phyloP scores from a whole-genome alignment of 306 rosid genomes.

The Quercus ilex region DNA sequence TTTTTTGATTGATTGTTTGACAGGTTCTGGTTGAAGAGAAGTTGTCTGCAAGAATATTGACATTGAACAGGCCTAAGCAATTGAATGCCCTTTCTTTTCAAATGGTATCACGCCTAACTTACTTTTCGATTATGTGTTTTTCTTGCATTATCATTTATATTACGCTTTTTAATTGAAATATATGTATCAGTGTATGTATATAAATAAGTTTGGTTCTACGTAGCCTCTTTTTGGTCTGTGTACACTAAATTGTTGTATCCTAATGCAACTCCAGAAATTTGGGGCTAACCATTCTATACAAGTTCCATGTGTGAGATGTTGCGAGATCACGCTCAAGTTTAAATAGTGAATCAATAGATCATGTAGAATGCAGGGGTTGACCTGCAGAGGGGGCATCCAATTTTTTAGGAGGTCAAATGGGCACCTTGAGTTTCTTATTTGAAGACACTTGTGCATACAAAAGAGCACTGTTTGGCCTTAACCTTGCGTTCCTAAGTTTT shows the following conservation, averaged over 20 bases:
- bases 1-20: not conserved
- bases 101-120: slow-evolving; percentile 43
- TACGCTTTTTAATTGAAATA: not conserved
- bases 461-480: no score
- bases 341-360: not conserved
- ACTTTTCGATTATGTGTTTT: not conserved
- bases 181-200: not conserved
- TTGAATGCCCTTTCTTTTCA: slow-evolving; percentile 69
- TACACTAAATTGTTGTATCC: no score
- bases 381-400: no score
- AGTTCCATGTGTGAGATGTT: no score
- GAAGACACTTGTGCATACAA: no score
- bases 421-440: no score
- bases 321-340: no score
- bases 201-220: not conserved
- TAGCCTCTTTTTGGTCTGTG: not conserved
- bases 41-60: slow-evolving; percentile 45
- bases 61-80: slow-evolving; percentile 70
- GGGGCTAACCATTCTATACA: no score
- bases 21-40: slow-evolving; percentile 64
- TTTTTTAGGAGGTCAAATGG: no score
- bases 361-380: not conserved
- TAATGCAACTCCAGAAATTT: no score
- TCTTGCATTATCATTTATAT: not conserved
- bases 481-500: no score